phyloP scores from a whole-genome alignment of 164 flowering plant species.

The Magnolia changhungtana region DNA sequence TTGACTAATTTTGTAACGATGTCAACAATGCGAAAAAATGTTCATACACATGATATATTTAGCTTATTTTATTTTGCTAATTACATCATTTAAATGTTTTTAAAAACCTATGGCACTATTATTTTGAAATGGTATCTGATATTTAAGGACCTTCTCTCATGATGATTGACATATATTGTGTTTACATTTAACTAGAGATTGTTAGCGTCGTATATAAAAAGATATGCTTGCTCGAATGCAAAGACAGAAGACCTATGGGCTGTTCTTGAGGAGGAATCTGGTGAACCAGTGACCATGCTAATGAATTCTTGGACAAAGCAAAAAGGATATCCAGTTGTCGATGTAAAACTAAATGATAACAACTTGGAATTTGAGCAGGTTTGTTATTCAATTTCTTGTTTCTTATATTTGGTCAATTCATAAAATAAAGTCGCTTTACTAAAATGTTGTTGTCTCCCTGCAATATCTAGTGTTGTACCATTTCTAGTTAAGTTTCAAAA shows the following conservation, averaged over 20 bases:
- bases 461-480: not conserved
- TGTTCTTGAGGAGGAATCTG: constrained; percentile 84
- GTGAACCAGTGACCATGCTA: constrained; percentile 76
- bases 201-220: constrained; percentile 79
- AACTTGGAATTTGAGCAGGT: constrained; percentile 93
- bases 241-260: constrained; percentile 96
- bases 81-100: too few species aligned
- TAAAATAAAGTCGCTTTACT: not conserved
- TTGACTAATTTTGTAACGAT: too few species aligned
- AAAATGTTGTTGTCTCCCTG: not conserved
- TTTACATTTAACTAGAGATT: constrained; percentile 47
- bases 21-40: too few species aligned
- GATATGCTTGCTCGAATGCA: constrained; percentile 73
- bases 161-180: not conserved
- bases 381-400: not conserved
- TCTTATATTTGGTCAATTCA: too few species aligned
- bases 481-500: not conserved
- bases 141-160: not conserved
- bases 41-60: too few species aligned
- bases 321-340: constrained; percentile 88
- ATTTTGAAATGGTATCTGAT: not conserved
- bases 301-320: constrained; percentile 98
- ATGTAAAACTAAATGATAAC: constrained; percentile 53
- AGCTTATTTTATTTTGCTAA: too few species aligned
- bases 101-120: not conserved